Conservation (phyloP, 257 asterid genomes). For the Coffea canephora region DNA sequence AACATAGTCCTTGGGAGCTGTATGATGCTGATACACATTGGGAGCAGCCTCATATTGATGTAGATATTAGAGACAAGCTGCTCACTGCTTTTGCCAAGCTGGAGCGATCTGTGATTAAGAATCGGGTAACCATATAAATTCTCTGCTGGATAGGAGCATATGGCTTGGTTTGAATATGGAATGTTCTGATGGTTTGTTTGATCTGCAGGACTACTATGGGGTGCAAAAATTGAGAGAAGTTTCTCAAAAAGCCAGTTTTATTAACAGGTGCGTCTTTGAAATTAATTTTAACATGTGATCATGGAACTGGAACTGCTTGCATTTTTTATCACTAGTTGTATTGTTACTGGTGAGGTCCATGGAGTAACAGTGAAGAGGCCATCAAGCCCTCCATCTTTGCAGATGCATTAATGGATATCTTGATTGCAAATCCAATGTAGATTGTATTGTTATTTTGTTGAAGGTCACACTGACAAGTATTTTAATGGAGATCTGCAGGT, state of each 20-base stretch:
- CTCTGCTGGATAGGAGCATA: background rate
- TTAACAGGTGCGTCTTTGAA: constrained; percentile 61
- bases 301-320: background rate
- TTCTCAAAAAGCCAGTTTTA: constrained; percentile 62
- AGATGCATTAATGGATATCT: background rate
- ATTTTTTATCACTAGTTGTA: background rate
- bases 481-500: constrained; percentile 50
- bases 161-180: background rate
- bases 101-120: constrained; percentile 5
- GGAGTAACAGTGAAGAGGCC: background rate
- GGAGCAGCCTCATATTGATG: constrained; percentile 76
- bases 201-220: constrained; percentile 82
- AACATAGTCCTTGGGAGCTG: constrained; percentile 98
- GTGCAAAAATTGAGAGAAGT: constrained; percentile 64
- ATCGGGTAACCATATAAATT: constrained; percentile 48
- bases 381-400: background rate
- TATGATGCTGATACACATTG: constrained; percentile 53
- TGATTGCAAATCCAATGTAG: background rate
- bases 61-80: constrained; percentile 50
- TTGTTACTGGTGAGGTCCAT: background rate
- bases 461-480: background rate
- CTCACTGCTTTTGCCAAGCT: constrained; percentile 34
- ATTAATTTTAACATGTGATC: background rate
- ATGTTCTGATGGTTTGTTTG: background rate
- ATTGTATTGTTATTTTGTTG: background rate